These are phyloP conservation scores for Copromyces sp. DNA, from an alignment of 495 filamentous ascomycete species.

Conservation along the genomic window DNA sequence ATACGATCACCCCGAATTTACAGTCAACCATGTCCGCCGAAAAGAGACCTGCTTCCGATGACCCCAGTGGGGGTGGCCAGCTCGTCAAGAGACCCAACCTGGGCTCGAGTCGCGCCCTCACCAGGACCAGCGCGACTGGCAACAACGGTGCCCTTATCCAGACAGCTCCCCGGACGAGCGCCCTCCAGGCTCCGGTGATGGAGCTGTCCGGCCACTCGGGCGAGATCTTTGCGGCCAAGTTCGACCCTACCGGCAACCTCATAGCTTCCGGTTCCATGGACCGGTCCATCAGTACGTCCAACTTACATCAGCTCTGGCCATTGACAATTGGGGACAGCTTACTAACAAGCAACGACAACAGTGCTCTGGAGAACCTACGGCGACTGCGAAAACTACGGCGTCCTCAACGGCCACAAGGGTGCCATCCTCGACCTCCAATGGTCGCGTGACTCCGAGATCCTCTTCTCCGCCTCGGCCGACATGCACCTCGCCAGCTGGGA, in stretches of 20 bases:
- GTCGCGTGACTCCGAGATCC: slow-evolving; percentile 82
- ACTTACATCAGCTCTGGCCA: neutral
- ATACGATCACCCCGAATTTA: neutral
- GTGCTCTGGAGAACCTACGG: slow-evolving; percentile 91
- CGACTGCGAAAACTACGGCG: slow-evolving; percentile 86
- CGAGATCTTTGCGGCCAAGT: slow-evolving; percentile 85
- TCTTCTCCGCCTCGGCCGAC: slow-evolving; percentile 93
- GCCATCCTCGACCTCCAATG: slow-evolving; percentile 89
- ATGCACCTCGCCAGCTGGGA: slow-evolving; percentile 93
- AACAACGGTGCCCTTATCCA: slow-evolving; percentile 67
- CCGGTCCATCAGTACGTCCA: slow-evolving; percentile 66
- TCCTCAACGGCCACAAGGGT: slow-evolving; percentile 77
- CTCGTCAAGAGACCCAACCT: slow-evolving; percentile 87
- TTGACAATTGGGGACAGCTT: neutral
- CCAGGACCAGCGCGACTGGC: slow-evolving; percentile 56
- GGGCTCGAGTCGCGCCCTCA: slow-evolving; percentile 48
- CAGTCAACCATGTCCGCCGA: slow-evolving; percentile 62
- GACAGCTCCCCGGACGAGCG: slow-evolving; percentile 68
- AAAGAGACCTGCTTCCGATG: slow-evolving; percentile 76
- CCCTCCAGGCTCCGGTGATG: slow-evolving; percentile 87
- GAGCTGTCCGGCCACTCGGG: slow-evolving; percentile 72
- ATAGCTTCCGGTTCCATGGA: slow-evolving; percentile 97
- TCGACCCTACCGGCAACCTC: slow-evolving; percentile 75
- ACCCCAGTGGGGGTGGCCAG: slow-evolving; percentile 66
- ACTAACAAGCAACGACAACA: slow-evolving; percentile 26